Evolutionary conservation across 345 rosid species (phyloP), one percentile per base, ranked within the genome.

Genomic region (Acer yangbiense): DNA sequence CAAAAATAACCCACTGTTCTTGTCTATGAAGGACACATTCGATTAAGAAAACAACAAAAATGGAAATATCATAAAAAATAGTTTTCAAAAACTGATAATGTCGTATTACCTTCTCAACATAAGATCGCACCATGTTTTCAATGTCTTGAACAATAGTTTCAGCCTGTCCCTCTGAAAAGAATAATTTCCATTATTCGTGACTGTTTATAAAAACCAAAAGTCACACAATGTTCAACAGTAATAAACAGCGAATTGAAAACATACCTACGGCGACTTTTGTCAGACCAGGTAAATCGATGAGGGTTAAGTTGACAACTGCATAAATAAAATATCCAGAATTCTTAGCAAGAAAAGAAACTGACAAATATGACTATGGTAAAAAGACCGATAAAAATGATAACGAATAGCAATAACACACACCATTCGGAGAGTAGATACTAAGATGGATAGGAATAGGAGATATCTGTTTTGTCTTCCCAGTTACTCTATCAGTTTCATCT

Each of bases 191-290:
- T 46, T 68, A 55, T 64, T 67, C 3, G 78, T 32, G 21, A 71
- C 10, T 43, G 27, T 58, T 43, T 27, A 48, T 48, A 17, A 20
- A 23, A 71, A 41, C 16, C 12, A 78, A 73, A 32, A 35, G 23
- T 8, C 43, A 6, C 5, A 76, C 27, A 64, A 79, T 68, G 23
- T 20, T 7, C 23, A 83, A 76, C 46, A 20, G 44, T 60, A 68
- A 64, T 25, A 60, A 64, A 6, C 25, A 32, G 27, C 9, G 9
- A 60, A 64, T 1, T 9, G n/a, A 18, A 70, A 39, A 65, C 89
- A 54, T 92, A 94, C 98, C 99, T 65, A 94, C 85, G 44, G 99
- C 99, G 8, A 96, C 97, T 84, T 96, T 96, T 12, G 99, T 96
- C 62, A 96, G 82, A 76, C 99, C 99, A 41, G 99, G 99, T 73